phyloP scores from a whole-genome alignment of 78 protist genomes.

The Thecamonas trahens region DNA sequence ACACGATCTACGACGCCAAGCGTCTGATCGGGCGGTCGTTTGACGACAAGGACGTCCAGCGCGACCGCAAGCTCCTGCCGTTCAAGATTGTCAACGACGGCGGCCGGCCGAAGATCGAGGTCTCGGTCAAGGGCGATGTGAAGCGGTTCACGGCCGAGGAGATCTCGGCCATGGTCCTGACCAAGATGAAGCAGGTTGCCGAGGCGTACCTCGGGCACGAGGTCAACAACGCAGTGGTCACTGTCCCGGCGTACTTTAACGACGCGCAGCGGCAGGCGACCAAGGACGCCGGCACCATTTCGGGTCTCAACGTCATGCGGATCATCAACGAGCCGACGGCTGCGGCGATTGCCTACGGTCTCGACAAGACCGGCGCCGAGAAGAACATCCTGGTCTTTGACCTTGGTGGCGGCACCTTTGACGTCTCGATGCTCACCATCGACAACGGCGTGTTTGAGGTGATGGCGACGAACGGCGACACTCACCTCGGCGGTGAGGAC shows the following conservation, averaged over 20 bases:
- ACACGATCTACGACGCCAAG: conserved; percentile 95
- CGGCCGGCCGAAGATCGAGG: conserved; percentile 83
- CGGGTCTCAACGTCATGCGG: conserved; percentile 80
- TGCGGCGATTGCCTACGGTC: conserved; percentile 91
- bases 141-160: conserved; percentile 94
- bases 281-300: conserved; percentile 51
- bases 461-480: conserved; percentile 96
- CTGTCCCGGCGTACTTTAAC: conserved; percentile 98
- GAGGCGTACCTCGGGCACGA: conserved; percentile 88
- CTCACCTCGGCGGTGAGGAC: conserved; percentile 99
- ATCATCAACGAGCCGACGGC: conserved; percentile 99
- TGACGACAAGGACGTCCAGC: conserved; percentile 82
- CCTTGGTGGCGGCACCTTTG: conserved; percentile 99
- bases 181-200: conserved; percentile 89
- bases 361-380: conserved; percentile 54
- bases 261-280: conserved; percentile 68
- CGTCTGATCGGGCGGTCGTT: conserved; percentile 94
- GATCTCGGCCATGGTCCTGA: conserved; percentile 96
- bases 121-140: conserved; percentile 69
- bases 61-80: conserved; percentile 89
- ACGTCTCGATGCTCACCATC: conserved; percentile 93
- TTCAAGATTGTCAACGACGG: conserved; percentile 78
- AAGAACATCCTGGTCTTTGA: conserved; percentile 96
- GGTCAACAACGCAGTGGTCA: conserved; percentile 85
- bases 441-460: conserved; percentile 98